Evolutionary conservation across 805 yeast species (phyloP).

Genomic region (Ogataea glucozyma): DNA sequence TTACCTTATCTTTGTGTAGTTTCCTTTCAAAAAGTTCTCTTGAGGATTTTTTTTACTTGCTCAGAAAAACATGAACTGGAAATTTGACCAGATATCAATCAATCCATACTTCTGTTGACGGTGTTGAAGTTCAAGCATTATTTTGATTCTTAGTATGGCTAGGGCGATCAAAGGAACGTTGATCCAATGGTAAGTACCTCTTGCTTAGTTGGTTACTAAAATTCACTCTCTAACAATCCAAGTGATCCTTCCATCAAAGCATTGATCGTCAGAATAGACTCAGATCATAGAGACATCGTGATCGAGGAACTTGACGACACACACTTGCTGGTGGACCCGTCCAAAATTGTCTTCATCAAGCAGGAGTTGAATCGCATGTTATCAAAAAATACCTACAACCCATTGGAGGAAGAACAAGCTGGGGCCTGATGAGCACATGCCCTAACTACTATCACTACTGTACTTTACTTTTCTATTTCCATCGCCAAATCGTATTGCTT

Average conservation of each 20-base stretch:
- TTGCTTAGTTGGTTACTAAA: neutral
- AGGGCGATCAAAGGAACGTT: constrained; percentile 57
- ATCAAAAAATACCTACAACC: constrained; percentile 83
- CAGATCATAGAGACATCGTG: constrained; percentile 67
- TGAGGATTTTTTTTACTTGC: too few relatives aligned
- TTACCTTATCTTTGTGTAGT: too few relatives aligned
- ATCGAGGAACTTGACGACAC: constrained; percentile 88
- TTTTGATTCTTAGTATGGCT: constrained; percentile 41
- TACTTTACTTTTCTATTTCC: neutral
- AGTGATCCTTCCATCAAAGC: constrained; percentile 94
- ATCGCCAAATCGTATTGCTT: neutral
- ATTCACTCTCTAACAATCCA: neutral
- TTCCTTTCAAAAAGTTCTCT: too few relatives aligned
- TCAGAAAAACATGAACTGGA: too few relatives aligned
- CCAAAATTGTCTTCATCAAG: constrained; percentile 74
- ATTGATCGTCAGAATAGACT: constrained; percentile 77
- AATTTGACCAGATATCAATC: too few relatives aligned
- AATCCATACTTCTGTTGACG: too few relatives aligned
- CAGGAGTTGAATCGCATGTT: constrained; percentile 72
- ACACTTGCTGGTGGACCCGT: constrained; percentile 78
- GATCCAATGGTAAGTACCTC: constrained; percentile 41
- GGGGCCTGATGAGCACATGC: too few relatives aligned
- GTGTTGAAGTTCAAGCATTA: too few relatives aligned
- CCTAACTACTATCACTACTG: too few relatives aligned
- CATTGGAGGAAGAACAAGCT: constrained; percentile 49